These are phyloP conservation scores for Parasitella parasitica DNA, from an alignment of 371 early-diverging fungal species.

Conservation along the genomic window DNA sequence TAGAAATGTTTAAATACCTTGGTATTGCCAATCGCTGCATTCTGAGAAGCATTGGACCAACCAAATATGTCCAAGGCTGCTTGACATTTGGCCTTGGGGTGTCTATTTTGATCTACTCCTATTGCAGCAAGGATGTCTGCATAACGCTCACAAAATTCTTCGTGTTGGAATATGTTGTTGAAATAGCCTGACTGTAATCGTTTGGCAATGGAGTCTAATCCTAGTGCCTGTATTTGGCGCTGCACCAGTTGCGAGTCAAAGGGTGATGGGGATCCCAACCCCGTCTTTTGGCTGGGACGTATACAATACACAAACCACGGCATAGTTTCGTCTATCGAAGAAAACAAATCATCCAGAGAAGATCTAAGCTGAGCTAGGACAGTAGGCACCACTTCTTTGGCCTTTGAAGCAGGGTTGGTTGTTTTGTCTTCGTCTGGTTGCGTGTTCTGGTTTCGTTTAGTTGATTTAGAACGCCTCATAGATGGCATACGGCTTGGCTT, in stretches of 20 bases:
- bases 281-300: slow-evolving; percentile 65
- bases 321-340: slow-evolving; percentile 78
- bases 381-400: neutral
- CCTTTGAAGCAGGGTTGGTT: neutral
- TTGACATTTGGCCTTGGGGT: slow-evolving; percentile 2
- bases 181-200: slow-evolving; percentile 33
- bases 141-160: slow-evolving; percentile 56
- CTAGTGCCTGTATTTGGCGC: slow-evolving; percentile 61
- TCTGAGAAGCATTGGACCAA: slow-evolving; percentile 64
- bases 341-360: slow-evolving; percentile 77
- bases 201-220: slow-evolving; percentile 49
- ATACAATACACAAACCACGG: slow-evolving; percentile 91
- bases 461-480: slow-evolving; percentile 45
- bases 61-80: slow-evolving; percentile 54
- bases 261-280: slow-evolving; percentile 25
- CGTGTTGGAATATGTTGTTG: slow-evolving; percentile 58
- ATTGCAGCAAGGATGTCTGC: neutral
- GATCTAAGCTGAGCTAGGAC: slow-evolving; percentile 63
- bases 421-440: slow-evolving; percentile 2
- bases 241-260: slow-evolving; percentile 66
- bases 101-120: slow-evolving; percentile 17
- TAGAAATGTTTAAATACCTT: slow-evolving; percentile 31
- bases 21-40: slow-evolving; percentile 64
- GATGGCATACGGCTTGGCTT: slow-evolving; percentile 54
- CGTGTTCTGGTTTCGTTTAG: slow-evolving; percentile 12